Evolutionary conservation across 441 rosid species (phyloP).

Genomic region (Gossypium schwendimanii): DNA sequence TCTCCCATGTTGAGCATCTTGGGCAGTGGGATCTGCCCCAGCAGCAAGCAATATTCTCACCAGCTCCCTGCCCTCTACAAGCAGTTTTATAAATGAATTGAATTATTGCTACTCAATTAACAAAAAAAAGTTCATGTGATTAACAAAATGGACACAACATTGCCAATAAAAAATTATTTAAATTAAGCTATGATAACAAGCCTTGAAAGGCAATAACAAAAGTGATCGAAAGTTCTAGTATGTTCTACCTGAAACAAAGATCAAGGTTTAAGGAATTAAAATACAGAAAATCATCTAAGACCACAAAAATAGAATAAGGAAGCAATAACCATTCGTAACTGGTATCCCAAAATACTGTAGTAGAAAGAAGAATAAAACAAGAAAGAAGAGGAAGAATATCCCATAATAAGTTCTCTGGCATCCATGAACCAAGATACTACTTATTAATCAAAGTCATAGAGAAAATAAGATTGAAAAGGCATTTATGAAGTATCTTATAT

Average conservation of each 20-base stretch:
- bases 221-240: not conserved
- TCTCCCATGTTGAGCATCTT: slow-evolving; percentile 82
- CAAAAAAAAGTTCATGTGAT: not conserved
- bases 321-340: not conserved
- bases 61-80: slow-evolving; percentile 88
- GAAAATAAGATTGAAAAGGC: not conserved
- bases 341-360: not conserved
- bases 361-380: not conserved
- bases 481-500: not conserved
- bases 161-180: slow-evolving; percentile 6
- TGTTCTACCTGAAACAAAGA: not conserved
- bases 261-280: not conserved
- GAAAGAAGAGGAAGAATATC: not conserved
- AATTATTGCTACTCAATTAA: not conserved
- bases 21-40: slow-evolving; percentile 91
- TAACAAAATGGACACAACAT: not conserved
- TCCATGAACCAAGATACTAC: not conserved
- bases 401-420: not conserved
- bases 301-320: not conserved
- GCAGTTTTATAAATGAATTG: slow-evolving; percentile 18
- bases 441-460: not conserved
- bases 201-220: not conserved
- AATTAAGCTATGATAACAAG: not conserved
- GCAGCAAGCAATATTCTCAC: slow-evolving; percentile 81
- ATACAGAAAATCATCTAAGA: not conserved